Base-by-base conservation (phyloP, 208 protist genomes). In the Trypanosomatidae sp. region DNA sequence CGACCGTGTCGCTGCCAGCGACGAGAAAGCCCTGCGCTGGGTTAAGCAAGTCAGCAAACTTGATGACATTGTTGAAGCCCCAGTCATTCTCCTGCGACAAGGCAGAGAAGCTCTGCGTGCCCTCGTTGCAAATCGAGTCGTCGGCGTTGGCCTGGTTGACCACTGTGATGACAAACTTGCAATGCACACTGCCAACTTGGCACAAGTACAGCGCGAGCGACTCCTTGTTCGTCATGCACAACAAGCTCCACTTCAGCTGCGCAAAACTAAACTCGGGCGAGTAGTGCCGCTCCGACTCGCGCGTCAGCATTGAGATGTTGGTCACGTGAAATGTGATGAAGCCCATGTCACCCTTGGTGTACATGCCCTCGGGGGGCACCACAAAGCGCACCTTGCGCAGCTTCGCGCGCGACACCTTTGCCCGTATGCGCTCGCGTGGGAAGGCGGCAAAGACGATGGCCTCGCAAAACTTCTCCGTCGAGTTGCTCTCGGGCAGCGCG, bases 141-240 rank as follows among this genome's bases (percentile, higher is more conserved):
- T 89, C 76, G 2, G 59, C 55, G 65, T 88, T 85, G 16, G 55
- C 16, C 47, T 83, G 82, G 58, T 93, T 93, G 41, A 89, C 59
- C 11, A 93, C 74, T 8, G 84, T 88, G 53, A 93, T 89, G 54
- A 93, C 56, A 55, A 93, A 93, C 61, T 93, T 93, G 62, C 84
- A 93, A 61, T 84, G 77, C 25, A 93, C 79, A 35, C 74, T 93
- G 37, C 77, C 84, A 11, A 76, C 87, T 53, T 93, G 84, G 59
- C 84, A 93, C 13, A 93, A 71, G 59, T 93, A 93, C 25, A 93
- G 74, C 15, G 84, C 84, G 6, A 93, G 60, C 16, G 67, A 85
- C 38, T 89, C 76, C 46, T 89, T 84, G 66, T 87, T 89, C 18
- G 70, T 75, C 84, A 93, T 93, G 61, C 84, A 93, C 46, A 93